A percentile compares a stretch with the other conserved stretches of the same genome.
Conservation (phyloP, 2,329 filamentous ascomycete species). For the Pseudohalonectria lignicola region DNA sequence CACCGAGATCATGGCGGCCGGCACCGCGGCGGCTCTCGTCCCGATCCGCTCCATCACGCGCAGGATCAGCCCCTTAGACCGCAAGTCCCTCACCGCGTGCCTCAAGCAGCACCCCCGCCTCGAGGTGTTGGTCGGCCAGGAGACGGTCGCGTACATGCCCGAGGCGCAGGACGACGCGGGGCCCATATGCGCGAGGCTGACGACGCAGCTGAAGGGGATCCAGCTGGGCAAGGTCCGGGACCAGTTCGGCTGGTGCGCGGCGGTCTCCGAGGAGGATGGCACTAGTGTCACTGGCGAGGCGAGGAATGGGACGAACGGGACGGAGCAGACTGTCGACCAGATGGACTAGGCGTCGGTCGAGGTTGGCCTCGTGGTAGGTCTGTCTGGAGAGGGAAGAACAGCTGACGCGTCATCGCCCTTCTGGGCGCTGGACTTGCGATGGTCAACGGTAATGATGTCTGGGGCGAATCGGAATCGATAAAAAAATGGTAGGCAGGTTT, state of each 20-base stretch:
- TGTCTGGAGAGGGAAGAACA: no score
- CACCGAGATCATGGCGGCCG: conserved; percentile 79
- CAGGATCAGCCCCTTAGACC: conserved; percentile 26
- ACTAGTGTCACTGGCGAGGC: conserved; percentile 12
- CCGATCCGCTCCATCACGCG: conserved; percentile 87
- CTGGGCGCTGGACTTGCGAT: no score
- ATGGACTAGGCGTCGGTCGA: no score
- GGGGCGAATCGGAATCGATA: no score
- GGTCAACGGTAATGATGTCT: no score
- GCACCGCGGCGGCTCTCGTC: conserved; percentile 83
- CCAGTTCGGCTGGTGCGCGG: conserved; percentile 58
- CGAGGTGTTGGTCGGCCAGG: conserved; percentile 24
- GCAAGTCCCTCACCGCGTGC: conserved; percentile 25
- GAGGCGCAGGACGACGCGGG: conserved; percentile 57
- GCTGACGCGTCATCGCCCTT: no score
- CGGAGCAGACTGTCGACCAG: conserved; percentile 21
- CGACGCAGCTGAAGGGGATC: conserved; percentile 71
- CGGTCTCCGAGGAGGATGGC: conserved; percentile 33
- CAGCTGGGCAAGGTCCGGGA: conserved; percentile 75
- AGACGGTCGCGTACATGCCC: conserved; percentile 45
- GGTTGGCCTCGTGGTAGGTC: no score
- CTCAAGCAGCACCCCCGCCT: conserved; percentile 24
- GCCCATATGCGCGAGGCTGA: conserved; percentile 58
- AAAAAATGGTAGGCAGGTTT: no score
- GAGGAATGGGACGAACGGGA: conserved; percentile 11